These are phyloP conservation scores for Aureobasidium sp. DNA, from an alignment of 2,329 filamentous ascomycete species.

Conservation along the genomic window DNA sequence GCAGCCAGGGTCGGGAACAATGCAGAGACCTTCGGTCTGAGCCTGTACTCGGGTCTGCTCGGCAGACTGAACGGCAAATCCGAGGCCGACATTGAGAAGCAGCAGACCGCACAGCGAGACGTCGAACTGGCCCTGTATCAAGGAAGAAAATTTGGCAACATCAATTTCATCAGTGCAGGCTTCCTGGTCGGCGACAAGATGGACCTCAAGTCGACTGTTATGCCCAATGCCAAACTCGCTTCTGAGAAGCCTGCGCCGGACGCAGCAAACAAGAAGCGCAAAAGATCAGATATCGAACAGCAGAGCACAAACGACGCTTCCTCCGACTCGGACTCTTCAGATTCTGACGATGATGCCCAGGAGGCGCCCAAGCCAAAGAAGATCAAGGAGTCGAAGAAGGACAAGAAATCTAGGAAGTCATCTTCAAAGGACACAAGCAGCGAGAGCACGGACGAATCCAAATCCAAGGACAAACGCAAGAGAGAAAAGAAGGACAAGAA, in stretches of 20 bases:
- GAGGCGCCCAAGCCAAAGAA: constrained; percentile 19
- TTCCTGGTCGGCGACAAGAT: constrained; percentile 54
- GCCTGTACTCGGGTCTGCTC: constrained; percentile 76
- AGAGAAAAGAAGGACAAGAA: constrained; percentile 25
- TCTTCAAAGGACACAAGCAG: constrained; percentile 20
- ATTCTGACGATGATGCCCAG: constrained; percentile 13
- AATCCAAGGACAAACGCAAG: constrained; percentile 20
- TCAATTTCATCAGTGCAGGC: constrained; percentile 84
- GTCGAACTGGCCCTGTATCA: constrained; percentile 65
- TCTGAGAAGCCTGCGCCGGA: constrained; percentile 32
- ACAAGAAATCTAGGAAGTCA: constrained; percentile 30
- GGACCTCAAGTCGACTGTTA: constrained; percentile 25
- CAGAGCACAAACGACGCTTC: constrained; percentile 23
- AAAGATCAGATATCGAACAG: constrained; percentile 17
- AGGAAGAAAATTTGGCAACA: constrained; percentile 64
- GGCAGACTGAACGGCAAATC: constrained; percentile 84
- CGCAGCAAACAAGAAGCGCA: constrained; percentile 11
- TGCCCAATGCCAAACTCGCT: constrained; percentile 20
- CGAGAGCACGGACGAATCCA: constrained; percentile 14
- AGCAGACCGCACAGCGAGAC: constrained; percentile 59
- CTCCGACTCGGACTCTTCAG: constrained; percentile 16
- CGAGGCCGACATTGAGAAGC: constrained; percentile 60
- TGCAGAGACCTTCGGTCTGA: constrained; percentile 69
- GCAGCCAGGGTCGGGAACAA: constrained; percentile 64
- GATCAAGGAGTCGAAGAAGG: constrained; percentile 26